Percentiles rank a stretch among this genome's conserved stretches.
phyloP scores from a whole-genome alignment of 1,139 yeast genomes.

The Candida sanyaensis region DNA sequence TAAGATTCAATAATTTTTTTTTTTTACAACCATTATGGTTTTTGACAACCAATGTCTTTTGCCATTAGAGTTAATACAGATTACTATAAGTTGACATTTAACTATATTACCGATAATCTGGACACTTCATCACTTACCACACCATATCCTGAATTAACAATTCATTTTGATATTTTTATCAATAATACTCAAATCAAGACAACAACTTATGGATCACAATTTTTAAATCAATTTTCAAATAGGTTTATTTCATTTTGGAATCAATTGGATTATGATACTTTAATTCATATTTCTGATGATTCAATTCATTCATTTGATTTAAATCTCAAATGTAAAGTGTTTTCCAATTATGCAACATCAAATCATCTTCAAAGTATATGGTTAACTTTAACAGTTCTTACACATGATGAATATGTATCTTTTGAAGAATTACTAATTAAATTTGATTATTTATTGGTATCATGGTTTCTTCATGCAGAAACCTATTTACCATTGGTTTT shows the following conservation, averaged over 20 bases:
- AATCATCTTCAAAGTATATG: not conserved
- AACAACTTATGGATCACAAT: conserved; percentile 12
- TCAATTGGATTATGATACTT: conserved; percentile 17
- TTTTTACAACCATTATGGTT: conserved; percentile 1
- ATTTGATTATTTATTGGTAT: conserved; percentile 31
- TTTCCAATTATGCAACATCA: conserved; percentile 16
- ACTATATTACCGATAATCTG: not conserved
- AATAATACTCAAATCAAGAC: conserved; percentile 16
- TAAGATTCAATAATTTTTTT: not conserved
- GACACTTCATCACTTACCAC: not conserved
- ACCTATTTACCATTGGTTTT: conserved; percentile 34
- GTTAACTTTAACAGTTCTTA: conserved; percentile 3
- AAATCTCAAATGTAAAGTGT: conserved; percentile 21
- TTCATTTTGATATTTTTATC: conserved; percentile 15
- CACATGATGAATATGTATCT: conserved; percentile 7
- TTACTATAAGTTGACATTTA: conserved; percentile 14
- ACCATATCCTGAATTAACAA: conserved; percentile 9
- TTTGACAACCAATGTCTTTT: conserved; percentile 8
- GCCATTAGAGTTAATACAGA: conserved; percentile 12
- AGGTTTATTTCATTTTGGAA: conserved; percentile 19
- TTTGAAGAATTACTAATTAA: conserved; percentile 18
- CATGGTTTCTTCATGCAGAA: conserved; percentile 34
- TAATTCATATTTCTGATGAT: conserved; percentile 14
- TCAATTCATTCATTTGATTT: conserved; percentile 15
- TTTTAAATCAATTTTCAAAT: conserved; percentile 14